These are phyloP conservation scores for Boletellus emodensis DNA, from an alignment of 768 basidiomycete species.

Conservation along the genomic window DNA sequence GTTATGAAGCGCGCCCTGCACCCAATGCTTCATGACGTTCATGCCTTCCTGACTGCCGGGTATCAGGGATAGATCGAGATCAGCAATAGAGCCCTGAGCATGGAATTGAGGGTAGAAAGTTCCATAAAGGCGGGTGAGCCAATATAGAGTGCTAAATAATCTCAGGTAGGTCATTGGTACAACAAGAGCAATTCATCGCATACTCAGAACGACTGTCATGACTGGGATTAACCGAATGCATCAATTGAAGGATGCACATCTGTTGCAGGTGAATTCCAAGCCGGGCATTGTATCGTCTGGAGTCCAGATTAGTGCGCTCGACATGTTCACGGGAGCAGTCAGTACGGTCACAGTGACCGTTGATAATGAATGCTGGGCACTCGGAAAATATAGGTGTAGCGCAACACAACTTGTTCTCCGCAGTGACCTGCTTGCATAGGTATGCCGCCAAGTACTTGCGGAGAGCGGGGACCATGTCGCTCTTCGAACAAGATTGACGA, in stretches of 20 bases:
- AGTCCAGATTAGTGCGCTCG: conserved; percentile 18
- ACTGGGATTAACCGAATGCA: conserved; percentile 15
- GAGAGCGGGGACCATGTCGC: conserved; percentile 21
- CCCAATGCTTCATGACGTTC: conserved; percentile 43
- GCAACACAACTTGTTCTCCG: conserved; percentile 34
- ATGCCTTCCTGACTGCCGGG: conserved; percentile 38
- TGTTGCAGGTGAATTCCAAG: conserved; percentile 47
- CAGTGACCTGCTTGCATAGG: conserved; percentile 27
- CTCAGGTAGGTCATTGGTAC: background rate
- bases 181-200: background rate
- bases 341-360: conserved; percentile 29
- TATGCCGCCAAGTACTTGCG: conserved; percentile 21
- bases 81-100: conserved; percentile 41
- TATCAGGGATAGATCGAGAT: conserved; percentile 35
- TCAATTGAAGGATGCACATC: conserved; percentile 42
- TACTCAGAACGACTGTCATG: conserved; percentile 2
- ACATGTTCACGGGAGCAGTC: conserved; percentile 40
- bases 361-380: conserved; percentile 35
- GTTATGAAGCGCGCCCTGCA: conserved; percentile 42
- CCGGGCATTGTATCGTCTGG: conserved; percentile 38
- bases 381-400: conserved; percentile 33
- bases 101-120: conserved; percentile 46
- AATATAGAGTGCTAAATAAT: conserved; percentile 17
- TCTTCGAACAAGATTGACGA: conserved; percentile 6
- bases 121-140: conserved; percentile 44